A percentile compares a stretch with the other conserved stretches of the same genome.
These are phyloP conservation scores for Iris macrosiphon DNA, from an alignment of 106 monocot genomes.

Conservation along the genomic window DNA sequence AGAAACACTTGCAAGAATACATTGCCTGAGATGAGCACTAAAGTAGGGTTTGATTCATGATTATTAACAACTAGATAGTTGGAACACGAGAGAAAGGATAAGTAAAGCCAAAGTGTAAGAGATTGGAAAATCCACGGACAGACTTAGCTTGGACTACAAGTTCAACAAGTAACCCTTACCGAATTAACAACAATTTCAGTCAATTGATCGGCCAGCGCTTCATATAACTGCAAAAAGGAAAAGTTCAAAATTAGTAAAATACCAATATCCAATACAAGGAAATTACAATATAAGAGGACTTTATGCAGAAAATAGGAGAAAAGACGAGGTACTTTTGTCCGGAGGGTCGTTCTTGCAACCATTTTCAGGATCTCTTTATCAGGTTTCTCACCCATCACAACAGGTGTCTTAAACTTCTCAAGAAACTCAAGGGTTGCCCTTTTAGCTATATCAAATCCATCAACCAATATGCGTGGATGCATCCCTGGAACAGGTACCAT, in stretches of 20 bases:
- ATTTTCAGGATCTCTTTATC: conserved; percentile 95
- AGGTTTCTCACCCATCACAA: conserved; percentile 76
- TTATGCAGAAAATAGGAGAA: background rate
- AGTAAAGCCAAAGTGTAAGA: too few species aligned
- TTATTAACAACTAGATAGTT: too few species aligned
- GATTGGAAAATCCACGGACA: too few species aligned
- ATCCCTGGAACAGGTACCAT: conserved; percentile 52
- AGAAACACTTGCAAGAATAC: too few species aligned
- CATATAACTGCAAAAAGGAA: conserved; percentile 61
- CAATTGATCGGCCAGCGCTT: conserved; percentile 89
- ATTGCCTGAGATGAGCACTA: too few species aligned
- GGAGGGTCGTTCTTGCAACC: conserved; percentile 88
- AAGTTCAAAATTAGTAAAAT: too few species aligned
- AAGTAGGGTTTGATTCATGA: too few species aligned
- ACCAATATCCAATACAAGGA: too few species aligned
- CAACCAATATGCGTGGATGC: conserved; percentile 94
- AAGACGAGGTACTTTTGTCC: conserved; percentile 69
- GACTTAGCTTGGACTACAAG: too few species aligned
- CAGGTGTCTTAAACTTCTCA: conserved; percentile 92
- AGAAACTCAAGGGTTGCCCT: conserved; percentile 93
- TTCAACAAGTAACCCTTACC: conserved; percentile 33
- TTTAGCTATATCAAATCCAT: conserved; percentile 96
- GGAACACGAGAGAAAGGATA: too few species aligned
- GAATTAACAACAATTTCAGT: conserved; percentile 95
- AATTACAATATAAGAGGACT: background rate